Base-by-base conservation (phyloP, 176 grass and related monocot genomes). In the Carex kokanica region DNA sequence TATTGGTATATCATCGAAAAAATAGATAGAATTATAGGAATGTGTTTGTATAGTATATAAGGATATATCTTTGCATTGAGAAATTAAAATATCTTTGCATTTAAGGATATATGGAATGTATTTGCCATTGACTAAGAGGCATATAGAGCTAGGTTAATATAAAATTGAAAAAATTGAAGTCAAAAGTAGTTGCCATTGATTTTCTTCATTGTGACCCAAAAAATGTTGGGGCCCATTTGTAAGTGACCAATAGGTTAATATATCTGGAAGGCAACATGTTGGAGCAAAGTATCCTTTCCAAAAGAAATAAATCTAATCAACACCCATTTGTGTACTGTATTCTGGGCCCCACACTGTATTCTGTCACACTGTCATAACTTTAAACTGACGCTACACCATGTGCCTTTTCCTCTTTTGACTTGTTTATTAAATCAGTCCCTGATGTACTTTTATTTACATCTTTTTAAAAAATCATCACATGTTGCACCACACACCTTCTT, bases 381-480 rank as follows among this genome's bases (percentile, higher is more conserved):
- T 78, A 53, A 56, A 32, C 74, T 78, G 74, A 53, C 21, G 12
- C 74, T 29, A 78, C 47, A 29, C n/a, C 74, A 78, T 78, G 74
- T 78, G 72, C 10, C 18, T 78, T 78, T 78, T 29, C 53, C 4
- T 57, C 53, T 64, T 64, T 55, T 78, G 74, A 78, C 74, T 53
- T 53, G 21, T 14, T 78, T 78, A 57, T 78, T 15, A 78, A 16
- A 52, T 27, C 20, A 56, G 40, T 53, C 43, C 74, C 43, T 57
- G 23, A 53, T 54, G 53, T 57, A 21, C 27, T 57, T 78, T 27
- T 57, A 78, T 52, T 78, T 78, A 53, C 61, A 64, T 64, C 61
- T 27, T 29, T 64, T 25, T 31, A 64, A 29, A 64, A n/a, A 31
- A 59, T 20, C 27, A 5, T 64, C 12, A 31, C 61, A 29, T 64